phyloP scores from a whole-genome alignment of 208 protist species.

The Leishmania major region DNA sequence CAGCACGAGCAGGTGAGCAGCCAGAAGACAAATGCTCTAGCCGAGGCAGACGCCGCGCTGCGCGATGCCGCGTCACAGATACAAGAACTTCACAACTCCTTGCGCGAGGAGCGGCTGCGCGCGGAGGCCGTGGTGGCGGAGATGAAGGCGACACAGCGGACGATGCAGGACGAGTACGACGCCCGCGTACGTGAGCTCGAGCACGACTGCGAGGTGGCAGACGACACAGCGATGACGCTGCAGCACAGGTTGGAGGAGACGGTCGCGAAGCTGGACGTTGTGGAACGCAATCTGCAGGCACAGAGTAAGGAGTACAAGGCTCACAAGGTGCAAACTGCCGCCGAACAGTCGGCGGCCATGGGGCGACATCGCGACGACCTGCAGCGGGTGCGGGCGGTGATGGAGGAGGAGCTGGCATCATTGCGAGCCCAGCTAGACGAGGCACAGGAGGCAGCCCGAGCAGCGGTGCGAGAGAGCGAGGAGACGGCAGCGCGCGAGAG shows the following conservation, averaged over 20 bases:
- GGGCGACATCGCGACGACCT: conserved; percentile 35
- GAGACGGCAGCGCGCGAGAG: conserved; percentile 37
- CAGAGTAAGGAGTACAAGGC: conserved; percentile 17
- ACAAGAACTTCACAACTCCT: conserved; percentile 30
- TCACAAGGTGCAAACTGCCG: conserved; percentile 14
- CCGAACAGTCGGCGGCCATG: conserved; percentile 25
- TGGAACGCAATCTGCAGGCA: conserved; percentile 17
- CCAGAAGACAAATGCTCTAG: conserved; percentile 28
- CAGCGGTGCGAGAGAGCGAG: conserved; percentile 46
- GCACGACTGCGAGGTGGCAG: conserved; percentile 33
- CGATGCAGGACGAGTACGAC: conserved; percentile 49
- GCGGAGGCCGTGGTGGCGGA: conserved; percentile 25
- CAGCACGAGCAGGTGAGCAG: conserved; percentile 12
- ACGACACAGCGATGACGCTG: conserved; percentile 20
- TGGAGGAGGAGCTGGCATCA: conserved; percentile 52
- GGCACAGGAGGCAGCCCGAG: conserved; percentile 36
- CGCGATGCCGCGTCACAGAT: conserved; percentile 35
- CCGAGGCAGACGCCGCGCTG: conserved; percentile 39
- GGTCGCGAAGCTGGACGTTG: conserved; percentile 11
- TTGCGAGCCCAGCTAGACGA: conserved; percentile 42
- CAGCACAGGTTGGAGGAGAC: conserved; percentile 41
- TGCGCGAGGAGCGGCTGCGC: conserved; percentile 24
- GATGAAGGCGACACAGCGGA: conserved; percentile 31
- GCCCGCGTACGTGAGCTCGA: conserved; percentile 42
- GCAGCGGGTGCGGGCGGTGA: conserved; percentile 38